Percentiles rank a stretch among this genome's conserved stretches.
Evolutionary conservation across 208 protist genomes (phyloP).

Genomic region (Porcisia deanei): DNA sequence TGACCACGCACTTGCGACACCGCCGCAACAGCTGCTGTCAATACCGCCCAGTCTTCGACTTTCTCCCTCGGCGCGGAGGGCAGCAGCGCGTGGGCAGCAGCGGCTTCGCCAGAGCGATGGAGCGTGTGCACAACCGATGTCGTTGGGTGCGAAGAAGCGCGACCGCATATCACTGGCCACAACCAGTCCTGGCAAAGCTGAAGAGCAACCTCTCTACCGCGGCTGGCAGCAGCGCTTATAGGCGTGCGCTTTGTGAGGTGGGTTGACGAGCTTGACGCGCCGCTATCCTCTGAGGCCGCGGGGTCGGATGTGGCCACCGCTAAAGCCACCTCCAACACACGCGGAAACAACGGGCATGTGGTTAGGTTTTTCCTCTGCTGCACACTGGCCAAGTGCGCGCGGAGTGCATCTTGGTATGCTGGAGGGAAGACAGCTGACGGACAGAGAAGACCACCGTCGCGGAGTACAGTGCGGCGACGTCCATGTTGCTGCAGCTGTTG

Average conservation of each 20-base stretch:
- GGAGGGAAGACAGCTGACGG: slow-evolving; percentile 17
- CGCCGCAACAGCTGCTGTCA: slow-evolving; percentile 22
- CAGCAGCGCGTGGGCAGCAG: background rate
- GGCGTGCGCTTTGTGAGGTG: background rate
- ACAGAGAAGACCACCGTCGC: slow-evolving; percentile 21
- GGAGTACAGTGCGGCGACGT: background rate
- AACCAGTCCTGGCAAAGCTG: slow-evolving; percentile 24
- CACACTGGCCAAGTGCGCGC: slow-evolving; percentile 19
- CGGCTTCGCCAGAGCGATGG: background rate
- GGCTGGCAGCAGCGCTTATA: background rate
- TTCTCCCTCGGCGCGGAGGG: background rate
- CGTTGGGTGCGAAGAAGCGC: background rate
- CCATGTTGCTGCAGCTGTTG: background rate
- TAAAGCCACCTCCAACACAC: slow-evolving; percentile 49
- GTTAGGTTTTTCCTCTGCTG: slow-evolving; percentile 37
- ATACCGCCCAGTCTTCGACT: slow-evolving; percentile 21
- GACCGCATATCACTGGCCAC: slow-evolving; percentile 28
- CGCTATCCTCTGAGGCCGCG: background rate
- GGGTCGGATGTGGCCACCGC: background rate
- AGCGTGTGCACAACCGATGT: background rate
- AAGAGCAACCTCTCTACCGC: slow-evolving; percentile 16
- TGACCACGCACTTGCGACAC: slow-evolving; percentile 14
- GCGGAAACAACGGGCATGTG: slow-evolving; percentile 45
- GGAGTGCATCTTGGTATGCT: slow-evolving; percentile 24
- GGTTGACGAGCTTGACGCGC: too few species aligned